Base-by-base conservation (phyloP, 2,329 filamentous ascomycete species). In the Neonectria punicea region DNA sequence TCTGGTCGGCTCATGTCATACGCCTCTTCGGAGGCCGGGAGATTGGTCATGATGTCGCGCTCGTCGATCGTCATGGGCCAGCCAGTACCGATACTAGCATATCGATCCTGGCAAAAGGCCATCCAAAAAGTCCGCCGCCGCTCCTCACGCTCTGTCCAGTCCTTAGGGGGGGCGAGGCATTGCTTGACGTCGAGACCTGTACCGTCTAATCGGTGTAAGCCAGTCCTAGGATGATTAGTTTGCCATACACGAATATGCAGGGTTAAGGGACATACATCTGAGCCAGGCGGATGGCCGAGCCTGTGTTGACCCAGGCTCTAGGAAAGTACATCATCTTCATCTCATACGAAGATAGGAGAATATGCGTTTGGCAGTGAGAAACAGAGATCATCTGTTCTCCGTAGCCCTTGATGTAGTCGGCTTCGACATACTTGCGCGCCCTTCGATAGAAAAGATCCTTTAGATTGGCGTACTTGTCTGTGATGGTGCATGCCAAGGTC, bases 321-420 rank as follows among this genome's bases (percentile, higher is more conserved):
- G 96, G 95, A 73, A 98, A 98, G 78, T 94, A 97, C 93, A 98
- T 97, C 86, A 93, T 92, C 81, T 95, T 97, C 84, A 98, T 98
- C 78, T 99, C 96, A 74, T 97, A 98, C 0, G 87, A 89, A 6
- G 90, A 88, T 53, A 97, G 85, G 20, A 98, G 82, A 28, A 90
- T 84, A 86, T 97, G 97, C 1, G 93, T 89, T 78, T 99, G 96
- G 55, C 91, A 92, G 78, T 97, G 93, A 16, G 91, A 90, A 32
- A 98, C 84, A 1, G 92, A 95, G 70, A 98, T 92, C 77, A 97
- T 92, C 70, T 90, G 87, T 78, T 98, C 95, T 58, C 96, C 96
- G 70, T 95, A 94, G 4, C 95, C 94, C 77, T 93, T 96, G 84
- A 98, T 90, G 78, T 97, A 94, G 76, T 98, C 94, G 65, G 89